Base-by-base conservation (phyloP, 2,329 filamentous ascomycete species). In the Curvularia sp. region DNA sequence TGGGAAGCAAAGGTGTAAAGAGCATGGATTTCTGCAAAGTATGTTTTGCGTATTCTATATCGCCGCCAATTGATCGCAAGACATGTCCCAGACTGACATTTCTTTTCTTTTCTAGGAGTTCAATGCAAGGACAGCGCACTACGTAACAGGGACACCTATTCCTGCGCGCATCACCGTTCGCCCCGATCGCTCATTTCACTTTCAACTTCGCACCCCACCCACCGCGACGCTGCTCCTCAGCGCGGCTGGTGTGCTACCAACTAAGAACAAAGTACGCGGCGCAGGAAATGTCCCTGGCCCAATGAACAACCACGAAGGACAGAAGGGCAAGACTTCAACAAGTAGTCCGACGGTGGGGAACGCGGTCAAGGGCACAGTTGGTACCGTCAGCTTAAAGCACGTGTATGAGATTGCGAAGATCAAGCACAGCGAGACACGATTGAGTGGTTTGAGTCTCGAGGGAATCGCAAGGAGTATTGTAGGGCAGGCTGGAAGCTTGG, bases 341-440 rank as follows among this genome's bases (percentile, higher is more conserved):
- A 72, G 53, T 38, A 68, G 61, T 33, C 75, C 75, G 48, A 77
- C 72, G 33, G 66, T 60, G 5, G 76, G 74, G 0, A 89, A 88
- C 55, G 90, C 92, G 0, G 90, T 89, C 0, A 84, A 89, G 60
- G 92, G 96, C 67, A 87, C 82, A 7, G 86, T 96, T n/a, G 95
- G 94, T 57, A 89, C 86, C 3, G 85, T 99, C 55, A 95, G 90
- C 71, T 81, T 99, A 72, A 99, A 99, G 83, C 95, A 99, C 80
- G 83, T 99, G 22, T 98, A 93, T 80, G 94, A 98, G 81, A 98
- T 99, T 78, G 95, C 95, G 65, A 93, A 92, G 84, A 96, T 99
- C 74, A 99, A 99, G 85, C 89, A 79, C 54, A 65, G 67, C 2
- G 81, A 84, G 78, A 72, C 69, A 41, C 70, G 81, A 56, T 64